Base-by-base conservation (phyloP, 192 early-diverging fungal species). In the Dimargaris cristalligena region DNA sequence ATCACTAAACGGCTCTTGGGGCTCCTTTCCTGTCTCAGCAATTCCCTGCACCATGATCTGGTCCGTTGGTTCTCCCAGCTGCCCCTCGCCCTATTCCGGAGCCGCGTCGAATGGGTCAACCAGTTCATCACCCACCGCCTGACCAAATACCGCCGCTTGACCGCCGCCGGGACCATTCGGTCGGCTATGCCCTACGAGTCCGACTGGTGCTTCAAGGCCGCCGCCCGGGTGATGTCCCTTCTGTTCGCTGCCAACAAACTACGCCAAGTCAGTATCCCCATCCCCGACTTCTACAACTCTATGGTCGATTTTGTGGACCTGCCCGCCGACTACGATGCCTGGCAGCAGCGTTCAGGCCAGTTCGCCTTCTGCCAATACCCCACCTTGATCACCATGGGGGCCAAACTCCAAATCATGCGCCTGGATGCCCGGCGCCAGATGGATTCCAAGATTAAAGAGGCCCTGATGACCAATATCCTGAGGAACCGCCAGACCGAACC, bases 281-380 rank as follows among this genome's bases (percentile, higher is more conserved):
- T 91, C 20, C 82, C 78, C 4, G 80, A 80, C 34, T 94, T 93
- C 58, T 97, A 94, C 66, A 94, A 91, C 64, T 81, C 80, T 35
- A 74, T 79, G 47, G 76, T 88, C 3, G 86, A 90, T 48, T 77
- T 74, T 33, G 78, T 90, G 59, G 76, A 88, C 30, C 62, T 88
- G 14, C 68, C 81, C 23, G 77, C 73, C 1, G 87, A 90, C 61
- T 90, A 77, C 61, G 76, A 83, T 34, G 78, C 80, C 29, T 90
- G 86, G 86, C 80, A 86, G 67, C 75, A 75, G 16, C 65, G 80
- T 8, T 47, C 68, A 0, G 67, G 63, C 0, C 63, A 67, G 13
- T 90, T 90, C 65, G 73, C 85, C 33, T 88, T 90, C 65, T 90
- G 88, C 46, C 85, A 87, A 60, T 90, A 88, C 59, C 86, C 88